Conservation (phyloP, 805 yeast species). For the Saturnispora hagleri region DNA sequence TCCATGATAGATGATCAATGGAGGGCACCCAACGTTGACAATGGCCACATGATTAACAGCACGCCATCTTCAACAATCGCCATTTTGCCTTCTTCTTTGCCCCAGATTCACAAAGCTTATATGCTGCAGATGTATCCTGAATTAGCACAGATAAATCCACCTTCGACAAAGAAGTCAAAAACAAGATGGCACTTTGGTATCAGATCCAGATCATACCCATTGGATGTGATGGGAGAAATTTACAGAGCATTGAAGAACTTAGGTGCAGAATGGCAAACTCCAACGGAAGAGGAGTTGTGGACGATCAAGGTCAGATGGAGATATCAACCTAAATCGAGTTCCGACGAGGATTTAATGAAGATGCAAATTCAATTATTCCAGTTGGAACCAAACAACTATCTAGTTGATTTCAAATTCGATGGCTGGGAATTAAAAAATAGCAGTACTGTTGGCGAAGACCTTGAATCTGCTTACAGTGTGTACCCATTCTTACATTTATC, state of each 20-base stretch:
- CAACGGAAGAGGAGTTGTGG: constrained; percentile 93
- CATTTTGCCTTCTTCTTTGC: constrained; percentile 85
- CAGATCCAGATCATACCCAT: constrained; percentile 88
- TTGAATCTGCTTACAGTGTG: constrained; percentile 85
- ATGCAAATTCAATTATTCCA: constrained; percentile 96
- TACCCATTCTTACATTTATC: constrained; percentile 92
- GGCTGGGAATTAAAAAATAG: constrained; percentile 71
- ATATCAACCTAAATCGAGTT: constrained; percentile 38
- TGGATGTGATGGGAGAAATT: constrained; percentile 98
- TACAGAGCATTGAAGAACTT: constrained; percentile 86
- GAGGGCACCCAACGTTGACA: constrained; percentile 26
- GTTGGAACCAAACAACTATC: constrained; percentile 88
- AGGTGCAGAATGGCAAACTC: constrained; percentile 97
- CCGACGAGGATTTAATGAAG: constrained; percentile 73
- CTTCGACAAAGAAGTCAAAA: constrained; percentile 71
- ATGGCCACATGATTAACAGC: constrained; percentile 23
- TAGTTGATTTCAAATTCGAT: constrained; percentile 95
- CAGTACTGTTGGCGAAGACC: constrained; percentile 46
- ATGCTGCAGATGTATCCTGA: constrained; percentile 47
- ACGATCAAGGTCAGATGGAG: constrained; percentile 93
- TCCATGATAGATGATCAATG: constrained; percentile 15
- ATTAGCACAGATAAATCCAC: constrained; percentile 31
- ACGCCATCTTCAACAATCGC: constrained; percentile 79
- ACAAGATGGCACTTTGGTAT: constrained; percentile 99
- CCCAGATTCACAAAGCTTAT: constrained; percentile 87